Evolutionary conservation across 768 basidiomycete genomes (phyloP).

Genomic region (Tricholomella constricta): DNA sequence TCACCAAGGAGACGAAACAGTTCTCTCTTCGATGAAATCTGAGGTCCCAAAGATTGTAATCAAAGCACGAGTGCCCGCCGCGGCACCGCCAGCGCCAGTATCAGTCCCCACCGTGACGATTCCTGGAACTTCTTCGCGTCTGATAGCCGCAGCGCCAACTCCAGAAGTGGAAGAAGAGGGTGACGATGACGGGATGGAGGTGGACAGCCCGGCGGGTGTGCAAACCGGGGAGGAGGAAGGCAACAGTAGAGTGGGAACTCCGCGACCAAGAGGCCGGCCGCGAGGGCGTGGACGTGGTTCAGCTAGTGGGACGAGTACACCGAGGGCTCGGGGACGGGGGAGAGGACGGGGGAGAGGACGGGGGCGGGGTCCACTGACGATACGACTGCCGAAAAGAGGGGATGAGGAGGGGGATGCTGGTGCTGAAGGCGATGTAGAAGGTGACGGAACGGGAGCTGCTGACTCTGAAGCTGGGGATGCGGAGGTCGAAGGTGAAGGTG

Average conservation of each 20-base stretch:
- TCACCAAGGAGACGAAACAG: not conserved
- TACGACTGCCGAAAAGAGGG: conserved; percentile 30
- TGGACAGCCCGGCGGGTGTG: conserved; percentile 35
- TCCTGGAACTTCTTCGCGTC: conserved; percentile 25
- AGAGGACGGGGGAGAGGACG: conserved; percentile 35
- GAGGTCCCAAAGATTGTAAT: conserved; percentile 51
- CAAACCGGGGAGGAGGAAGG: conserved; percentile 31
- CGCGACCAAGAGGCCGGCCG: conserved; percentile 43
- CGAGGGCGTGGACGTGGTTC: conserved; percentile 40
- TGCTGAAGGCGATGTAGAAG: conserved; percentile 41
- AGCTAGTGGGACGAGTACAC: conserved; percentile 27
- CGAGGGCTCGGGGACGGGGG: conserved; percentile 40
- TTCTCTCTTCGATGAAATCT: conserved; percentile 1
- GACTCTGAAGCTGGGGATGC: conserved; percentile 38
- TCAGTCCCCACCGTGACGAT: conserved; percentile 16
- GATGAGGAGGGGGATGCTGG: conserved; percentile 31
- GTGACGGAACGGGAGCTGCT: conserved; percentile 34
- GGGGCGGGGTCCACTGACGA: conserved; percentile 28
- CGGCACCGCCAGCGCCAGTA: conserved; percentile 23
- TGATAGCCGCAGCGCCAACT: conserved; percentile 20
- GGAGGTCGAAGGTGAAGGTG: conserved; percentile 30
- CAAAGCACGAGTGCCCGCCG: conserved; percentile 38
- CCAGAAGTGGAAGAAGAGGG: conserved; percentile 31
- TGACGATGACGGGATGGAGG: conserved; percentile 42
- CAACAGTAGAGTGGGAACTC: conserved; percentile 29